Evolutionary conservation across 495 filamentous ascomycete species (phyloP), one percentile per base, ranked within the genome.

Genomic region (Evansstolkia leycettana): DNA sequence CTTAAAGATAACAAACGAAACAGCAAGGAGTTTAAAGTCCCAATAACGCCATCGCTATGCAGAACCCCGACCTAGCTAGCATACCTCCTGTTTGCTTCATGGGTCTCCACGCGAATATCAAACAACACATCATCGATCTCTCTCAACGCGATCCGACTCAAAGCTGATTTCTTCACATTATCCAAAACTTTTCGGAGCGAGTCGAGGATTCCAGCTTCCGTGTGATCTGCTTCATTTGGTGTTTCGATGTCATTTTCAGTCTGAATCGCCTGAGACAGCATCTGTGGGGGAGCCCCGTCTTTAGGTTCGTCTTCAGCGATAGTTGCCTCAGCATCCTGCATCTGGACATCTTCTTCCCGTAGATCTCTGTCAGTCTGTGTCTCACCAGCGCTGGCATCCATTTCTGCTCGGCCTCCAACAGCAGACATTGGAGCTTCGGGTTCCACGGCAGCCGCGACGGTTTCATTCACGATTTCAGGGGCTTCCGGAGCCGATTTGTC

Each of bases 61-160:
- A 52, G 46, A 48, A 52, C 28, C 30, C 49, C 34, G 39, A 16
- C 27, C 38, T 16, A 14, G 17, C 28, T 33, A 33, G 24, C 47
- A 44, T 55, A 43, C 40, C 76, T 65, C 46, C 58, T 61, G 40
- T 68, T 66, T 24, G 76, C 79, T 33, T 75, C 71, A 45, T 76
- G 75, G 42, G 78, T 57, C 45, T 75, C 70, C 38, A 72, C 64
- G 38, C 72, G 75, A 46, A 78, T 71, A 48, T 81, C 73, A 59
- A 79, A 76, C 39, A 81, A 67, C 47, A 80, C 51, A 42, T 80
- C 73, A 40, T 84, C 79, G 36, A 81, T 67, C 43, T 72, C 60
- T 24, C 66, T 67, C 19, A 76, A 60, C 34, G 73, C 65, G 30
- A 62, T 47, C 7, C 67, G 55, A 14, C 67, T 64, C 37, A 82